Conservation (phyloP, 495 filamentous ascomycete genomes). For the Rhizodiscina lignyota region DNA sequence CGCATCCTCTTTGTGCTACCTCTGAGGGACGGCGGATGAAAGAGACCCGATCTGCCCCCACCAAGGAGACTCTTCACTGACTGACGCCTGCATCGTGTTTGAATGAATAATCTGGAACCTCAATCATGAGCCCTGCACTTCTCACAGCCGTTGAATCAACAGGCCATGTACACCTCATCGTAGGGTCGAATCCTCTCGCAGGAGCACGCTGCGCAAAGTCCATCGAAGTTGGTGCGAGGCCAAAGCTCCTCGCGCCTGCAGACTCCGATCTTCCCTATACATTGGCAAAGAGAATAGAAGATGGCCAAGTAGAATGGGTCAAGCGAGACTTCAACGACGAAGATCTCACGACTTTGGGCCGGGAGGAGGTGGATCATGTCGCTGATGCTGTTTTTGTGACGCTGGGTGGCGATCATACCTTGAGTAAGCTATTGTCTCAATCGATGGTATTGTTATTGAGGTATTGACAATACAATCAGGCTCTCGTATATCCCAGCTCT, state of each 20-base stretch:
- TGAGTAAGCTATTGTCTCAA: not conserved
- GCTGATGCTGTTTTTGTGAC: constrained; percentile 93
- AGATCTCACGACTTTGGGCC: constrained; percentile 61
- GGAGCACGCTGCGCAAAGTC: constrained; percentile 66
- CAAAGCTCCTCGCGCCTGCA: constrained; percentile 65
- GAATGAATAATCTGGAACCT: no score
- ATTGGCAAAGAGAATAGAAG: constrained; percentile 54
- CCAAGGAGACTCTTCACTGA: no score
- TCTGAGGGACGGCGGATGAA: no score
- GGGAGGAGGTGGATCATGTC: constrained; percentile 58
- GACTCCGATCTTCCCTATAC: constrained; percentile 50
- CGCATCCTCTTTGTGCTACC: no score
- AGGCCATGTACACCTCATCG: constrained; percentile 66
- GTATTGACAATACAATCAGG: constrained; percentile 22
- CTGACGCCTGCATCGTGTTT: no score
- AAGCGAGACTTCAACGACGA: constrained; percentile 49
- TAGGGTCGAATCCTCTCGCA: constrained; percentile 77
- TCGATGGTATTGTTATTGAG: not conserved
- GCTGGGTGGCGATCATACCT: constrained; percentile 11
- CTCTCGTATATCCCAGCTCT: constrained; percentile 55
- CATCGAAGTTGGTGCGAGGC: constrained; percentile 69
- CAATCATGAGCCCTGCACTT: constrained; percentile 40
- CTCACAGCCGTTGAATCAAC: constrained; percentile 62
- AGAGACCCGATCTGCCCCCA: no score
- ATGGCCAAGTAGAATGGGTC: constrained; percentile 56